phyloP scores from a whole-genome alignment of 2,329 filamentous ascomycete genomes.

The Fusarium miscanthi region DNA sequence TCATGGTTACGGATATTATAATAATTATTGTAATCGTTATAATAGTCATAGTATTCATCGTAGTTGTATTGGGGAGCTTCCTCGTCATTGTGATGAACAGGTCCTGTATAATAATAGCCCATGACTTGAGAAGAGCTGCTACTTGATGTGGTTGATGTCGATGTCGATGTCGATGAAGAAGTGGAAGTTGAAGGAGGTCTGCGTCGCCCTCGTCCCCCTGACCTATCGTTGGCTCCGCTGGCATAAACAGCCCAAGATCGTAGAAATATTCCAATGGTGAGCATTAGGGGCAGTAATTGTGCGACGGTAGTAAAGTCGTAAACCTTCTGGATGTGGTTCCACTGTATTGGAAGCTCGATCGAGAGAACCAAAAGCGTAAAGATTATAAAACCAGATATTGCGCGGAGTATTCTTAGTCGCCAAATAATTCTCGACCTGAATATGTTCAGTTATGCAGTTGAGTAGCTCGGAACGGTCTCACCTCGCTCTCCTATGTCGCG shows the following conservation, averaged over 20 bases:
- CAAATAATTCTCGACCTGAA: slow-evolving; percentile 37
- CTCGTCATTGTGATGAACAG: neutral
- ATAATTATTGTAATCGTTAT: neutral
- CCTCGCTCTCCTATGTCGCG: slow-evolving; percentile 38
- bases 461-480: neutral
- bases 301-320: slow-evolving; percentile 44
- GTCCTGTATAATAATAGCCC: neutral
- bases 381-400: slow-evolving; percentile 36
- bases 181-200: neutral
- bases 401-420: slow-evolving; percentile 36
- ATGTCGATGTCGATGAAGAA: neutral
- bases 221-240: neutral
- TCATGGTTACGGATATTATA: too few relatives aligned
- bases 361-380: slow-evolving; percentile 47
- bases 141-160: neutral
- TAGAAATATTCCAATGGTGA: slow-evolving; percentile 46
- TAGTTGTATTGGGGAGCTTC: neutral
- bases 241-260: slow-evolving; percentile 42
- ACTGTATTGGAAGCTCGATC: slow-evolving; percentile 49
- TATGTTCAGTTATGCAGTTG: neutral
- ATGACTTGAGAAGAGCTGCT: neutral
- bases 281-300: slow-evolving; percentile 49
- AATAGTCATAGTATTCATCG: neutral
- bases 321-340: slow-evolving; percentile 49
- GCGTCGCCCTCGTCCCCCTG: neutral